phyloP scores from a whole-genome alignment of 441 rosid genomes.

The Syzygium syzygioides region DNA sequence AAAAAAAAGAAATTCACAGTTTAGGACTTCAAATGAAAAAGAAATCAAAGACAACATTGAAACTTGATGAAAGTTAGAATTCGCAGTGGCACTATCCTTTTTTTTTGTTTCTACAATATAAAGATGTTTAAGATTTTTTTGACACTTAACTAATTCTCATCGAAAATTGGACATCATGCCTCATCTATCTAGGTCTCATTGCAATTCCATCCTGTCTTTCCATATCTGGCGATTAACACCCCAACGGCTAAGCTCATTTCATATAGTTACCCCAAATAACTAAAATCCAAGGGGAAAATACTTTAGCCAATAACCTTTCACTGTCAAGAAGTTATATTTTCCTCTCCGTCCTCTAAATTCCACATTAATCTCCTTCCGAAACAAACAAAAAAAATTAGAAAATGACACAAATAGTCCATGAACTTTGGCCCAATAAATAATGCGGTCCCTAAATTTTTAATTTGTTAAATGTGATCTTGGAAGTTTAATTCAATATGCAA shows the following conservation, averaged over 20 bases:
- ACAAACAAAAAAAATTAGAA: background rate
- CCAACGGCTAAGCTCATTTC: background rate
- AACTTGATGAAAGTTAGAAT: background rate
- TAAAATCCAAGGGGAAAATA: background rate
- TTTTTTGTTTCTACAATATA: background rate
- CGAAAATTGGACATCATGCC: background rate
- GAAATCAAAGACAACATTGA: background rate
- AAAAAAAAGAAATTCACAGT: too few species aligned
- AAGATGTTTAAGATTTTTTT: background rate
- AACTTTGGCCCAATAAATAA: too few species aligned
- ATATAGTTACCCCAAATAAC: background rate
- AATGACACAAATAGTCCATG: too few species aligned
- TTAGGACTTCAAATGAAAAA: background rate
- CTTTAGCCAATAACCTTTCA: background rate
- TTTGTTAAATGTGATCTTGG: too few species aligned
- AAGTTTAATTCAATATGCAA: too few species aligned
- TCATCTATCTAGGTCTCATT: background rate
- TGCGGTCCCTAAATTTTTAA: too few species aligned
- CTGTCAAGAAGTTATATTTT: background rate
- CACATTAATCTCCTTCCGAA: background rate
- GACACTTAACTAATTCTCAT: background rate
- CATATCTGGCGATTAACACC: background rate
- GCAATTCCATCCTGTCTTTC: background rate
- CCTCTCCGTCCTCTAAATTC: background rate
- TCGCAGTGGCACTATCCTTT: background rate